These are phyloP conservation scores for Sporisorium scitamineum DNA, from an alignment of 1,284 basidiomycete genomes.

Conservation along the genomic window DNA sequence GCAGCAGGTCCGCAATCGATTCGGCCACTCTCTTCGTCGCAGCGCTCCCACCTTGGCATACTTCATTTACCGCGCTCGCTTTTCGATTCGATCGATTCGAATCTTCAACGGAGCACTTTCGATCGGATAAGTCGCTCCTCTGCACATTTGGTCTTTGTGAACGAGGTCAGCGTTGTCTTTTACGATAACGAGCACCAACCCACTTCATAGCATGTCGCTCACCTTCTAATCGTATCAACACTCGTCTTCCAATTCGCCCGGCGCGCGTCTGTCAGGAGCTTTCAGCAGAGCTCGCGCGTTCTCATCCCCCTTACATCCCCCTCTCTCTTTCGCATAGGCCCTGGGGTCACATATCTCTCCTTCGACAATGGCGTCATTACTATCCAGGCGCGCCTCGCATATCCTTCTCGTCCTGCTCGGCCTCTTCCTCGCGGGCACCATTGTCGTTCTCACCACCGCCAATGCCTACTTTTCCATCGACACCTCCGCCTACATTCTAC, in stretches of 20 bases:
- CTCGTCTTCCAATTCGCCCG: background rate
- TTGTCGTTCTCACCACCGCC: constrained; percentile 89
- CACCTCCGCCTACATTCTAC: constrained; percentile 55
- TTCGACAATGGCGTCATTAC: constrained; percentile 44
- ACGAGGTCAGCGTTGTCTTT: background rate
- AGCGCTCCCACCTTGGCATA: too few relatives aligned
- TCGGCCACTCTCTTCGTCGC: too few relatives aligned
- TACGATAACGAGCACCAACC: background rate
- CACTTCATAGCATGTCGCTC: background rate
- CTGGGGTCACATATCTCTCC: background rate
- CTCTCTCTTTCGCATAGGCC: constrained; percentile 1
- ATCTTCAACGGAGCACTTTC: background rate
- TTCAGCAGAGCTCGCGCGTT: background rate
- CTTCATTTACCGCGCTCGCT: background rate
- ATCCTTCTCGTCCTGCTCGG: constrained; percentile 79
- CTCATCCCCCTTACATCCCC: background rate
- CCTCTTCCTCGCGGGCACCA: constrained; percentile 88
- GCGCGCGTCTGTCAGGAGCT: background rate
- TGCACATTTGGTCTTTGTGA: too few relatives aligned
- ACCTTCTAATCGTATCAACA: background rate
- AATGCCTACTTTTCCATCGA: constrained; percentile 88
- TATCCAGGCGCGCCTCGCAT: constrained; percentile 54
- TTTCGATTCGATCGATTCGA: background rate
- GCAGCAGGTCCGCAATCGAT: too few relatives aligned
- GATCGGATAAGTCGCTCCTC: background rate